phyloP scores from a whole-genome alignment of 2,329 filamentous ascomycete genomes.

The Neonectria coccinea region DNA sequence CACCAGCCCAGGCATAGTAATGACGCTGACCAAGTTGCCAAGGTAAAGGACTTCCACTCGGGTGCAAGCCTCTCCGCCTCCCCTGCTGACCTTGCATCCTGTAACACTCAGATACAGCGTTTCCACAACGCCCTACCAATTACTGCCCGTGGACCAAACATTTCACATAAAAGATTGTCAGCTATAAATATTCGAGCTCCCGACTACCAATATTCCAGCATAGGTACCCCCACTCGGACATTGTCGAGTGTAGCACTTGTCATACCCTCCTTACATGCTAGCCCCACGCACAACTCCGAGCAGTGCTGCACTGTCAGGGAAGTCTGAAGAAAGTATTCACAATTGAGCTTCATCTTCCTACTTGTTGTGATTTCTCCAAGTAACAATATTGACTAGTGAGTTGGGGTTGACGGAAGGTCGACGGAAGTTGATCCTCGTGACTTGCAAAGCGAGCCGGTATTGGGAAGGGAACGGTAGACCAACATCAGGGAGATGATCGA shows the following conservation, averaged over 20 bases:
- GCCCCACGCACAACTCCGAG: background rate
- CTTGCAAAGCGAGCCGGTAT: no score
- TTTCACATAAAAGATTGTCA: background rate
- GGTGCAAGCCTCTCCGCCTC: background rate
- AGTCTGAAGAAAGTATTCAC: background rate
- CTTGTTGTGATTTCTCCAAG: no score
- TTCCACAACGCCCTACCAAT: background rate
- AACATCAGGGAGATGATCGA: no score
- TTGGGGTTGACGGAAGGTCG: no score
- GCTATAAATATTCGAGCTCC: background rate
- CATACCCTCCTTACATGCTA: background rate
- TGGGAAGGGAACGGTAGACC: no score
- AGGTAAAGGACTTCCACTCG: background rate
- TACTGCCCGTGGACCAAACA: background rate
- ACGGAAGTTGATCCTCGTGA: no score
- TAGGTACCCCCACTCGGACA: background rate
- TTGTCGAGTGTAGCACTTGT: background rate
- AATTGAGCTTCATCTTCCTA: no score
- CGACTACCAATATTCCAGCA: background rate
- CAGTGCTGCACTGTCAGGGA: background rate
- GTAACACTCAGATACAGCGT: background rate
- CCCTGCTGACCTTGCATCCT: conserved; percentile 1
- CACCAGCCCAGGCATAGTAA: background rate
- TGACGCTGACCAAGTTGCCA: background rate
- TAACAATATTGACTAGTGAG: no score